Evolutionary conservation across 2,329 filamentous ascomycete species (phyloP), one percentile per base, ranked within the genome.

Genomic region (Penicillium digitatum): DNA sequence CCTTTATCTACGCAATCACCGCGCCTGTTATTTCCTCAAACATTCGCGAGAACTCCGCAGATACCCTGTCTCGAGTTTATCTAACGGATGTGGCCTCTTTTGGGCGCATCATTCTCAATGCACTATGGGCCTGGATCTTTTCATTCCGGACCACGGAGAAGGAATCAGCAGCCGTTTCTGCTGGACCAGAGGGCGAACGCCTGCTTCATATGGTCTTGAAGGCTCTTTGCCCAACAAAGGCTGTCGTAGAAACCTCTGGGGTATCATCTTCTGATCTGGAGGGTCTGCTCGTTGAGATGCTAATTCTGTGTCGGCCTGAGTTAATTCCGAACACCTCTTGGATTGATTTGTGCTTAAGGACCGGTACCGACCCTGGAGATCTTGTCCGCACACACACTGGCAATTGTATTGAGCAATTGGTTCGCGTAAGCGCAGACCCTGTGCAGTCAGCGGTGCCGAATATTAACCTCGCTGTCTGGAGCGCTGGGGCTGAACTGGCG

Each of bases 281-380:
- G 62, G 72, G 76, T 24, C 90, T 96, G 69, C 85, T 95, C 64
- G 84, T 91, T 60, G 82, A 84, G 6, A 76, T 96, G 4, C 77
- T 96, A 18, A 85, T 96, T 18, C 78, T 99, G 26, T 87, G 88
- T 53, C 87, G 90, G 24, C 80, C 85, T 20, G 86, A 92, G 56
- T 76, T 99, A 34, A 82, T 97, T 55, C 87, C 90, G 0, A 83
- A 83, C 56, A 81, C 86, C 20, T 89, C 83, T 58, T 99, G 95
- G 95, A 97, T 99, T 66, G 87, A 94, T 39, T 76, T 91, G 3
- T 95, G 90, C 66, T 80, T 97, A 52, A 85, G 85, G 57, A 87
- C 88, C 61, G 87, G 87, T 12, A 78, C 90, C 12, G 94, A 99
- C 71, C 94, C 94, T 5, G 93, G 92, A 18, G 78, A 82, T 22